Conservation (phyloP, 495 filamentous ascomycete species). For the Penicillium tannophilum region DNA sequence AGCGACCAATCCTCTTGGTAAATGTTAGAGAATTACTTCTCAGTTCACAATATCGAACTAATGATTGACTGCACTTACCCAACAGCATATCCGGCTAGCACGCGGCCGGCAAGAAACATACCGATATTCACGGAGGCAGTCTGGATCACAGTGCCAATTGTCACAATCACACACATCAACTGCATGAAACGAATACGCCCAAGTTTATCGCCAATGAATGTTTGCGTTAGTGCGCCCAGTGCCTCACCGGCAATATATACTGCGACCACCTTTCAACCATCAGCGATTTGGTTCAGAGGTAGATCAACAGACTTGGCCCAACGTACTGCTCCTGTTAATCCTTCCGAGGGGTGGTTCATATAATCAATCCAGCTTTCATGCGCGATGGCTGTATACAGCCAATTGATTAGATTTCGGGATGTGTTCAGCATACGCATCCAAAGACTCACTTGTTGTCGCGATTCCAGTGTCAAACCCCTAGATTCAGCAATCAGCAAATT, state of each 20-base stretch:
- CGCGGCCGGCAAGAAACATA: constrained; percentile 61
- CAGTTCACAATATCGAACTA: background rate
- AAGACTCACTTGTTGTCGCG: constrained; percentile 59
- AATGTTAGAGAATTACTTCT: background rate
- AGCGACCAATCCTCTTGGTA: constrained; percentile 50
- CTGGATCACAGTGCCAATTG: constrained; percentile 57
- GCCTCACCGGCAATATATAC: constrained; percentile 63
- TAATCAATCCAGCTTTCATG: constrained; percentile 63
- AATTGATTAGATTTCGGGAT: background rate
- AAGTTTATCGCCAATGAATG: constrained; percentile 55
- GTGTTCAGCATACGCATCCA: background rate
- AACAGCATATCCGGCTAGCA: constrained; percentile 56
- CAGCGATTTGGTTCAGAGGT: background rate
- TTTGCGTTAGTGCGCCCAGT: constrained; percentile 54
- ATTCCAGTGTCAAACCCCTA: constrained; percentile 62
- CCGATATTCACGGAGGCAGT: constrained; percentile 60
- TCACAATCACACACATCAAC: constrained; percentile 57
- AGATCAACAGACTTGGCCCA: background rate
- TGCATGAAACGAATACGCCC: constrained; percentile 64
- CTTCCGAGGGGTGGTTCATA: constrained; percentile 56
- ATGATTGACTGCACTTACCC: constrained; percentile 37
- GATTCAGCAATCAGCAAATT: constrained; percentile 2
- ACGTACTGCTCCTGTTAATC: constrained; percentile 58
- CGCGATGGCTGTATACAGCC: constrained; percentile 49
- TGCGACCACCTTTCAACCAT: constrained; percentile 47